A percentile compares a stretch with the other conserved stretches of the same genome.
These are phyloP conservation scores for Phytophthora ohioensis DNA, from an alignment of 352 stramenopile species.

Conservation along the genomic window DNA sequence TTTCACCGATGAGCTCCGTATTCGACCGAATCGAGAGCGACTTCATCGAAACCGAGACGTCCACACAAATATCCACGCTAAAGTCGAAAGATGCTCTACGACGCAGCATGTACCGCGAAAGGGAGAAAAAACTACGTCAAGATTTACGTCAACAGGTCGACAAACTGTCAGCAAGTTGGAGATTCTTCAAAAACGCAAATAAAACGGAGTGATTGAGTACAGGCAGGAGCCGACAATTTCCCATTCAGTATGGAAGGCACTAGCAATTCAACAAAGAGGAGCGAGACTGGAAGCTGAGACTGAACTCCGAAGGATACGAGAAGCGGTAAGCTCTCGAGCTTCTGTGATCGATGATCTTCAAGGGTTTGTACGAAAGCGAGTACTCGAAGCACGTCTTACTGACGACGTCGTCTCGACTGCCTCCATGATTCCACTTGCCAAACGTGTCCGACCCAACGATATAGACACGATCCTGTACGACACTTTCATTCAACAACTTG, in stretches of 20 bases:
- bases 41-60: neutral
- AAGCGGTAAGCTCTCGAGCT: conserved; percentile 3
- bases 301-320: conserved; percentile 11
- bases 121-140: conserved; percentile 27
- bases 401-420: neutral
- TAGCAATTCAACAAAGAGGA: conserved; percentile 25
- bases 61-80: neutral
- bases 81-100: conserved; percentile 15
- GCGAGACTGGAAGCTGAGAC: conserved; percentile 10
- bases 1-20: neutral
- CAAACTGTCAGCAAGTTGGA: conserved; percentile 27
- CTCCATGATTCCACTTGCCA: neutral
- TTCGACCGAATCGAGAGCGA: conserved; percentile 8
- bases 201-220: neutral
- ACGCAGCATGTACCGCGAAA: conserved; percentile 34
- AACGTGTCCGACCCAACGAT: neutral
- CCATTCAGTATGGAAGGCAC: conserved; percentile 22
- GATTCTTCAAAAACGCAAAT: conserved; percentile 8
- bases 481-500: conserved; percentile 13
- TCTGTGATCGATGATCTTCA: conserved; percentile 16
- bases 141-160: conserved; percentile 24
- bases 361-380: conserved; percentile 6
- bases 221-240: neutral
- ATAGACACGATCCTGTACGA: conserved; percentile 11
- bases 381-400: neutral